Conservation (phyloP, 73 alveolate genomes). For the Paramecium sexaurelia region DNA sequence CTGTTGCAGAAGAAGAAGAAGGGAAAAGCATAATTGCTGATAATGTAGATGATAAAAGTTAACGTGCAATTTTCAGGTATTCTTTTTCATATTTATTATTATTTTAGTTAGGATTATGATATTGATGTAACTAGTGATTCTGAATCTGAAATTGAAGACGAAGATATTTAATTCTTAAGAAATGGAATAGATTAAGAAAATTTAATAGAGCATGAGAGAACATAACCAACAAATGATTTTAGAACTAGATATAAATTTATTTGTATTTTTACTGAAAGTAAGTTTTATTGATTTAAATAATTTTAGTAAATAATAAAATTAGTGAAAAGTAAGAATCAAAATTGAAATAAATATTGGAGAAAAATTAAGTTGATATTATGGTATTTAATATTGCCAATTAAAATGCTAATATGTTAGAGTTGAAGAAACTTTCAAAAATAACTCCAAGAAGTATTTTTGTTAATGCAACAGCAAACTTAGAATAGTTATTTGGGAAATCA, state of each 20-base stretch:
- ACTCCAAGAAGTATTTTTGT: slow-evolving; percentile 42
- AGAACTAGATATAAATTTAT: slow-evolving; percentile 38
- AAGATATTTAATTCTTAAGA: background rate
- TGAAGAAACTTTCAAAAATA: slow-evolving; percentile 31
- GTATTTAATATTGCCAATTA: slow-evolving; percentile 49
- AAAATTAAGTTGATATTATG: slow-evolving; percentile 46
- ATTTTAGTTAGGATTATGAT: background rate
- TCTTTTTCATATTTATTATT: background rate
- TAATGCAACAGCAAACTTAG: slow-evolving; percentile 53
- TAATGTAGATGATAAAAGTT: background rate
- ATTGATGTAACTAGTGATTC: background rate
- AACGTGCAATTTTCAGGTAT: background rate
- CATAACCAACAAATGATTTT: background rate
- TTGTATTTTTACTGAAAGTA: slow-evolving; percentile 51
- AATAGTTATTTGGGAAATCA: slow-evolving; percentile 45
- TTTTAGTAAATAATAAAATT: background rate
- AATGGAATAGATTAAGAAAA: background rate
- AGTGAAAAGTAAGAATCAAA: background rate
- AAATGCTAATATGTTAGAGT: slow-evolving; percentile 40
- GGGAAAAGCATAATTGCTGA: background rate
- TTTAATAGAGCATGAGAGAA: background rate
- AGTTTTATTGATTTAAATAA: background rate
- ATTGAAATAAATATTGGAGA: background rate
- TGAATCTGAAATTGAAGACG: background rate
- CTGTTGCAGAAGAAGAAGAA: slow-evolving; percentile 10